Base-by-base conservation (phyloP, 2,329 filamentous ascomycete genomes). In the Hymenoscyphus fraxineus region DNA sequence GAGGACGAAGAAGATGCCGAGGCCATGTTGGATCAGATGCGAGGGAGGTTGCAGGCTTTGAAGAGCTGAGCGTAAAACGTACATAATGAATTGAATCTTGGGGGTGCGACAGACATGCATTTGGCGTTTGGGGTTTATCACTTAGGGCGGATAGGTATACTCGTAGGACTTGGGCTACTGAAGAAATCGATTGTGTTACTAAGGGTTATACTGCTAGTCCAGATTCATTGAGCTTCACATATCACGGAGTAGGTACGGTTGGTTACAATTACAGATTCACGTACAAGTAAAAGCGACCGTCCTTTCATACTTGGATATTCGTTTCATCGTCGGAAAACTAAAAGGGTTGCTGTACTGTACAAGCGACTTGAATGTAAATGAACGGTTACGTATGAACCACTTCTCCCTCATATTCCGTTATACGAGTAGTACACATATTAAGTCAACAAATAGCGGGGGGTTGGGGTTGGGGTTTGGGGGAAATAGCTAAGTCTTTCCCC, bases 21-120 rank as follows among this genome's bases (percentile, higher is more conserved):
- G 78, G 92, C 90, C 58, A 92, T 95, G 81, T 86, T 98, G 80
- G 90, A 93, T 72, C 91, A 96, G 80, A 98, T 98, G 95, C 84
- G 94, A 76, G 93, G 93, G 71, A 84, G 94, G 58, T 78, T 99
- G 71, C 92, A 98, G 79, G 93, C 93, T 41, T 79, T 98, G 75
- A 91, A 95, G 84, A 97, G 93, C 78, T 97, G 63, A 71, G 41
- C n/a, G 27, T n/a, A 7, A 6, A 9, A n/a, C 9, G 39, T 60
- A 31, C 19, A 39, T 55, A 55, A 55, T 61, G 60, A 51, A 44
- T 47, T 61, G 60, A 51, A 44, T 47, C 39, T 61, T 61, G 44
- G 60, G 35, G 6, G 9, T 61, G 56, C 60, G 27, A 27, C 1
- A n/a, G 55, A 6, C 9, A 22, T 51, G n/a, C n/a, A 27, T 38